Evolutionary conservation across 768 basidiomycete species (phyloP).

Genomic region (Collybia mongolica): DNA sequence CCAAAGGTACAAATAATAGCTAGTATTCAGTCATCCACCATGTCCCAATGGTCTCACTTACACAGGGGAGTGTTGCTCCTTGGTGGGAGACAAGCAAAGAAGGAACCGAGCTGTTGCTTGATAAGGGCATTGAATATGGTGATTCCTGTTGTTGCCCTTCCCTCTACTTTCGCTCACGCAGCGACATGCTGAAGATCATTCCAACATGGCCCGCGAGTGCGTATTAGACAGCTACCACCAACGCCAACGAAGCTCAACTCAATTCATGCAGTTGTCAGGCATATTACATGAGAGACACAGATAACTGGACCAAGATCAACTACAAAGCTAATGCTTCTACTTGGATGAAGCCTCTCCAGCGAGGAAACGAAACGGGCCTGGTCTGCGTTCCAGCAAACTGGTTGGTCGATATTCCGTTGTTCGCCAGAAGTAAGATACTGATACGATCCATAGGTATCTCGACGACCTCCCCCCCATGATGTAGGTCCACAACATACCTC

Average conservation of each 20-base stretch:
- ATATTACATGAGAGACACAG: conserved; percentile 66
- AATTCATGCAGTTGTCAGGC: conserved; percentile 46
- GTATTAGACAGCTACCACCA: conserved; percentile 21
- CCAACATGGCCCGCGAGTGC: conserved; percentile 16
- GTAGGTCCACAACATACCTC: conserved; percentile 26
- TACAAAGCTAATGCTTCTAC: conserved; percentile 53
- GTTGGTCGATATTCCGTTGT: conserved; percentile 25
- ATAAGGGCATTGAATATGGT: conserved; percentile 78
- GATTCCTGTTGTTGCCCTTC: neutral
- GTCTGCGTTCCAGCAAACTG: conserved; percentile 69
- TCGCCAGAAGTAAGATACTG: neutral
- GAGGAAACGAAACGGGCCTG: conserved; percentile 61
- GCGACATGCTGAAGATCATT: conserved; percentile 1
- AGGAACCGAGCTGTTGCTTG: conserved; percentile 59
- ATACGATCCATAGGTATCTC: conserved; percentile 45
- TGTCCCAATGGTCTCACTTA: neutral
- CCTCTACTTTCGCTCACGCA: no score
- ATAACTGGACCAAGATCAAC: conserved; percentile 74
- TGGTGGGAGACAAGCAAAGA: conserved; percentile 82
- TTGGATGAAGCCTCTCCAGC: conserved; percentile 75
- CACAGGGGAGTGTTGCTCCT: conserved; percentile 58
- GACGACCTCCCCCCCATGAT: conserved; percentile 79
- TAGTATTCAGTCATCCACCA: neutral
- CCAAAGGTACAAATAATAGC: conserved; percentile 35
- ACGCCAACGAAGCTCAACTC: neutral